Base-by-base conservation (phyloP, 306 rosid genomes). In the Potentilla sterilis region DNA sequence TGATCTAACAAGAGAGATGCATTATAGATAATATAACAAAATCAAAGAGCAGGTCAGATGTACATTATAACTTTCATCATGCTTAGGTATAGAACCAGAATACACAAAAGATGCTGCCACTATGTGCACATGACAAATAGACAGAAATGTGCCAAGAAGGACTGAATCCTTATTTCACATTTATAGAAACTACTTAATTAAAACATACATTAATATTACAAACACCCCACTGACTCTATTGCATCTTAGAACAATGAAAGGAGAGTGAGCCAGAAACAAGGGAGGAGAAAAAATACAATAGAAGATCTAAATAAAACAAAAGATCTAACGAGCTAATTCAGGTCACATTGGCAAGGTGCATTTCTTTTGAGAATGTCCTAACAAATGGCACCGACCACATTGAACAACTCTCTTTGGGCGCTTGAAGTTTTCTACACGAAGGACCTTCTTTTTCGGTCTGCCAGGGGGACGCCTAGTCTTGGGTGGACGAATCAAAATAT, bases 291-390 rank as follows among this genome's bases (percentile, higher is more conserved):
- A 59, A 32, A 14, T 48, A 28, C 0, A 28, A 28, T 28, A 28
- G 28, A 28, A 28, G 28, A 28, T 28, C 28, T 28, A 61, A 70
- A n/a, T 37, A 37, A 37, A 37, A 37, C 40, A 49, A 72, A 74
- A 72, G 84, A 72, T 77, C 81, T 48, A 81, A 83, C 83, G 63
- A 52, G 75, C 81, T 80, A 89, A 81, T 75, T 77, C 62, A 55
- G 52, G 79, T 92, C 85, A 92, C 75, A 84, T 82, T 63, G 97
- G 86, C 93, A 90, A 77, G 47, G 96, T 77, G 89, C 98, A 95
- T 84, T 95, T 95, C 91, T 95, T 95, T 85, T 95, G 97, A 54
- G 97, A 92, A 91, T 95, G 97, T 74, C 98, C 98, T 80, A 95
- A 82, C 98, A 95, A 85, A 87, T 90, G 98, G 76, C 97, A 95